Evolutionary conservation across 164 flowering plant genomes (phyloP).

Genomic region (Vitis labrusca): DNA sequence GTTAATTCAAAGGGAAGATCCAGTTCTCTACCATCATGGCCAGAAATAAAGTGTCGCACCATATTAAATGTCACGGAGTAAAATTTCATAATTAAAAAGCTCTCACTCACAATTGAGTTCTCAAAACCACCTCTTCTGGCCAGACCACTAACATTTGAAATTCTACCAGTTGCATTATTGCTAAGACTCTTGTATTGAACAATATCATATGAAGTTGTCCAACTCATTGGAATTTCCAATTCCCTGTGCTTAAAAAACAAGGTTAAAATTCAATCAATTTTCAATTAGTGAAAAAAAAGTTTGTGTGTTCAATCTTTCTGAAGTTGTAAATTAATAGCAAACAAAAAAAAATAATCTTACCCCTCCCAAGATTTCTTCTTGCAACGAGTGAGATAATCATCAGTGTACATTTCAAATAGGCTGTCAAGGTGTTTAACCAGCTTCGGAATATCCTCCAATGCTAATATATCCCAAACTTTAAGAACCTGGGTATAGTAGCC

Average conservation of each 20-base stretch:
- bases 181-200: background rate
- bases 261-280: too few species aligned
- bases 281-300: background rate
- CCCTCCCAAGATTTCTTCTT: conserved; percentile 1
- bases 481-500: conserved; percentile 29
- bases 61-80: conserved; percentile 21
- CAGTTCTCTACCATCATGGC: conserved; percentile 15
- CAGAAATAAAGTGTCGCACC: conserved; percentile 17
- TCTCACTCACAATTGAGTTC: conserved; percentile 12
- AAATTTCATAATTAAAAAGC: conserved; percentile 26
- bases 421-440: conserved; percentile 15
- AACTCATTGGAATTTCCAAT: conserved; percentile 11
- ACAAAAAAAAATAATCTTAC: background rate
- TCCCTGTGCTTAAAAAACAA: background rate
- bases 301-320: too few species aligned
- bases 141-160: background rate
- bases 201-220: background rate
- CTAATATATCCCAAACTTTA: conserved; percentile 33
- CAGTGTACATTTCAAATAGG: conserved; percentile 15
- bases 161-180: background rate
- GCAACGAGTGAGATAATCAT: conserved; percentile 11
- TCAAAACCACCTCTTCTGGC: background rate
- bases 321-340: too few species aligned
- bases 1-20: conserved; percentile 25
- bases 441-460: conserved; percentile 13